Evolutionary conservation across 192 early-diverging fungal species (phyloP).

Genomic region (Backusella tuberculispora): DNA sequence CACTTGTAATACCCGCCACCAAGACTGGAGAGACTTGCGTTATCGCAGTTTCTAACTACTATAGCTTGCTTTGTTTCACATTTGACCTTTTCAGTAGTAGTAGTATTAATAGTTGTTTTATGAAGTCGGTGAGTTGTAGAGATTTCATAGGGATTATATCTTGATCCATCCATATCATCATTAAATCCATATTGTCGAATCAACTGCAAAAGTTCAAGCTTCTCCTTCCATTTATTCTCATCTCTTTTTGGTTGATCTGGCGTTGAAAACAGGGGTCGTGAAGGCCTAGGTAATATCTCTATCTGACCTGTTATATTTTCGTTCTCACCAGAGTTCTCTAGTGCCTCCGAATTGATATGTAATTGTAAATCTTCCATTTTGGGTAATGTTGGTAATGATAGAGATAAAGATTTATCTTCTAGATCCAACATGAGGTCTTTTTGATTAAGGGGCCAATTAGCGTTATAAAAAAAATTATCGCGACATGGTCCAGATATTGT

Average conservation of each 20-base stretch:
- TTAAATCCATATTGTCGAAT: conserved; percentile 15
- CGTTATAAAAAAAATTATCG: not conserved
- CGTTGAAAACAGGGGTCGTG: not conserved
- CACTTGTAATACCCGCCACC: not conserved
- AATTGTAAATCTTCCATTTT: conserved; percentile 17
- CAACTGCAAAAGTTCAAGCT: conserved; percentile 23
- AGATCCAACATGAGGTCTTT: not conserved
- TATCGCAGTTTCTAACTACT: not conserved
- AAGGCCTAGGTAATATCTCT: conserved; percentile 28
- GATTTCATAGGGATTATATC: not conserved
- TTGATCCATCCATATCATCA: not conserved
- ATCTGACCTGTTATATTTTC: conserved; percentile 8
- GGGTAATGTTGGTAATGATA: conserved; percentile 21
- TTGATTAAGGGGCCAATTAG: not conserved
- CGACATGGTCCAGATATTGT: not conserved
- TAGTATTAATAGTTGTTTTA: not conserved
- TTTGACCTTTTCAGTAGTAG: not conserved
- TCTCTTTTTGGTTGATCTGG: conserved; percentile 5
- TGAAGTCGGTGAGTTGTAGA: conserved; percentile 2
- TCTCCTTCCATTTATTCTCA: conserved; percentile 17
- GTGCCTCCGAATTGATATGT: conserved; percentile 1
- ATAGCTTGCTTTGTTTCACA: not conserved
- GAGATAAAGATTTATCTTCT: not conserved
- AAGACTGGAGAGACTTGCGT: not conserved
- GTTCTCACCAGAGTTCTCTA: not conserved